Evolutionary conservation across 2,329 filamentous ascomycete species (phyloP), one percentile per base, ranked within the genome.

Genomic region (Botrytis cinerea): DNA sequence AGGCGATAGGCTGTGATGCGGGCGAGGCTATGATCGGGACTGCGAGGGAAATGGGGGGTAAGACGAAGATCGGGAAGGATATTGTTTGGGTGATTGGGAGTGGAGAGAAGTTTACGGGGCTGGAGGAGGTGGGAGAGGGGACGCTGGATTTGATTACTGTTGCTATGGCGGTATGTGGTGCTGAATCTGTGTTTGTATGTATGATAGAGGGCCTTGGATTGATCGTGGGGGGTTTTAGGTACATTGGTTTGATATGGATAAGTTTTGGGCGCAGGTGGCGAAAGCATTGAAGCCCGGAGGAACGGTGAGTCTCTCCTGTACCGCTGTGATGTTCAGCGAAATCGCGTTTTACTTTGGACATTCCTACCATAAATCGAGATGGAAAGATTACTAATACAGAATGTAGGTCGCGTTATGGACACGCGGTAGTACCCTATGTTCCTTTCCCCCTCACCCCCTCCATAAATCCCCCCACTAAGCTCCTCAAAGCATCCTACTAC

Each of bases 241-340:
- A 0, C 86, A 87, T 75, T 87, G 86, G 86, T 86, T 87, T 79
- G 82, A 86, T 72, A 83, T 87, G 82, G 75, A 80, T 0, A 78
- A 76, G 0, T 87, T 87, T 78, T 87, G 84, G 81, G 67, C 75
- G 3, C 78, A 82, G 7, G 86, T 84, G 2, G 84, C 83, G 1
- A 80, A 81, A 60, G 79, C 85, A 4, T 78, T 87, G 28, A 84
- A 83, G 74, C 84, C 85, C 0, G 84, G 83, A n/a, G 86, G 86
- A 18, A 87, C 83, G 6, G 82, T 86, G 14, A 59, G 67, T 45
- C 16, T 20, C 48, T 35, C 22, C n/a, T 45, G 35, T 68, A 9
- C 9, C 7, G 20, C 25, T 12, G 35, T 54, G 2, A 7, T 64
- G 3, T 4, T 18, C 18, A 16, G n/a, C 16, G 2, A 25, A 35